These are phyloP conservation scores for Fusarium buharicum DNA, from an alignment of 2,329 filamentous ascomycete genomes.

Conservation along the genomic window DNA sequence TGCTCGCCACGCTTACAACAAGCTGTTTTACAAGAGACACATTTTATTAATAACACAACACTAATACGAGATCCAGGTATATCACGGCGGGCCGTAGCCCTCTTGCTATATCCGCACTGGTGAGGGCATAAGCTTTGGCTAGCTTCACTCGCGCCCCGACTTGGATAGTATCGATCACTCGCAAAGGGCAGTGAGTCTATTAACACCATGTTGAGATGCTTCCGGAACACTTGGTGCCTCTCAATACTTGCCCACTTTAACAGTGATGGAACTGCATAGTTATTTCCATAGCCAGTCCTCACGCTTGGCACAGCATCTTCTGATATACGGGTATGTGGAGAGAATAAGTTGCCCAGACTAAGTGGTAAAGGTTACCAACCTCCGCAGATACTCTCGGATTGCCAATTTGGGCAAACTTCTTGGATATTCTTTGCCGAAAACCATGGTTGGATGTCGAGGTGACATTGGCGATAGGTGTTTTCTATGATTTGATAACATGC, in stretches of 20 bases:
- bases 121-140: slow-evolving; percentile 33
- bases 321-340: background rate
- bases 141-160: slow-evolving; percentile 15
- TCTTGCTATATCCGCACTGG: slow-evolving; percentile 22
- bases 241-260: slow-evolving; percentile 21
- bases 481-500: background rate
- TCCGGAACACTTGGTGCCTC: background rate
- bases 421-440: background rate
- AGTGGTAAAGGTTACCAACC: slow-evolving; percentile 10
- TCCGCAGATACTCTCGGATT: slow-evolving; percentile 21
- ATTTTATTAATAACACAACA: background rate
- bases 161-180: slow-evolving; percentile 5
- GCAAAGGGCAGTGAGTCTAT: slow-evolving; percentile 10
- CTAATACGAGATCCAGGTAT: slow-evolving; percentile 10
- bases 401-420: slow-evolving; percentile 13
- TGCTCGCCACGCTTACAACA: background rate
- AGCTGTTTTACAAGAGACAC: background rate
- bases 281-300: slow-evolving; percentile 1
- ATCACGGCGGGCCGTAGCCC: slow-evolving; percentile 5
- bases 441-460: background rate
- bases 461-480: background rate
- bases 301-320: background rate
- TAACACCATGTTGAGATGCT: slow-evolving; percentile 3
- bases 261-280: slow-evolving; percentile 3
- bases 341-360: slow-evolving; percentile 7